Evolutionary conservation across 1,139 yeast genomes (phyloP), one percentile per base, ranked within the genome.

Genomic region (Hansenula anomala): DNA sequence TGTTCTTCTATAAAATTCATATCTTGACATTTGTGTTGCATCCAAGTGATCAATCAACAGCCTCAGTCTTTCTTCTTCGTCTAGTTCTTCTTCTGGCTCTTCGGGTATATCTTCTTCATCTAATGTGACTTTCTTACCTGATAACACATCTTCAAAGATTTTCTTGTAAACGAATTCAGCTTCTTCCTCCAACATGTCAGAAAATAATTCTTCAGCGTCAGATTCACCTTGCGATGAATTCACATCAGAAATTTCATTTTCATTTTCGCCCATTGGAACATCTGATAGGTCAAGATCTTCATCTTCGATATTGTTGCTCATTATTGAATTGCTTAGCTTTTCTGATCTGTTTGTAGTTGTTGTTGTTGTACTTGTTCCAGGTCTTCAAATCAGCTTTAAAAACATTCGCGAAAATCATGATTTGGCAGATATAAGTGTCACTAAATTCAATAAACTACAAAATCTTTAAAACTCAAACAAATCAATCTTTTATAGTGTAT

Each of bases 1-100:
- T 40, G 95, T 84, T 49, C 97, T 70, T 48, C 96, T 73, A 58
- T 81, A 89, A 12, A 86, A 87, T 56, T 89, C 97, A 60, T 89
- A 90, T 37, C 96, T 64, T 44, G 81, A 81, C 82, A 87, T 82
- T 56, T 92, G 97, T 29, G 80, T 86, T n/a, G 76, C 77, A 43
- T 84, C 81, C 56, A 92, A 78, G 48, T 80, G 78, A 18, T 87
- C 77, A 46, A 89, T 73, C 45, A 90, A 64, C 22, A 89, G 55
- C 47, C 85, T 73, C 57, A 78, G 73, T 44, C 76, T 71, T 37
- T 82, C 90, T 38, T 66, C 70, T 16, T 69, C 71, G 30, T 62
- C 64, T 27, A 69, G 50, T 27, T 62, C 63, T 30, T 60, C 62
- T 19, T 52, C 55, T 4, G 58, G 61, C 20, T 50, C 55, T 15